Evolutionary conservation across 2,329 filamentous ascomycete genomes (phyloP).

Genomic region (Aspergillus fumigatiaffinis): DNA sequence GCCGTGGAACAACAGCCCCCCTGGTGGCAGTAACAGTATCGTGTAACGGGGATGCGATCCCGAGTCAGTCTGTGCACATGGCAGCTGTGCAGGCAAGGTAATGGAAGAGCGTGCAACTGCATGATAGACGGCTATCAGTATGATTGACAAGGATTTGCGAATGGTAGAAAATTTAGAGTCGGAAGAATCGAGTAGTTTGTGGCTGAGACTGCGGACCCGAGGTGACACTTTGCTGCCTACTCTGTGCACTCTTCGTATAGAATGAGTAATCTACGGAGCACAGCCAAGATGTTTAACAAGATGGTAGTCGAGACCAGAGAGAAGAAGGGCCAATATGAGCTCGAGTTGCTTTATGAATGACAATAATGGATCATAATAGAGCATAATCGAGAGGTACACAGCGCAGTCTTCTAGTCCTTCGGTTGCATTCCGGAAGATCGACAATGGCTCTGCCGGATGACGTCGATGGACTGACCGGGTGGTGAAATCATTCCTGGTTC

Average conservation of each 20-base stretch:
- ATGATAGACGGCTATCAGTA: background rate
- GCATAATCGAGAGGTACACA: too few species aligned
- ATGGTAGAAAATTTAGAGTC: background rate
- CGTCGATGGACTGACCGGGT: background rate
- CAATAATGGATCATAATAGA: background rate
- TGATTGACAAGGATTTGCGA: background rate
- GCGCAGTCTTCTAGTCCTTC: too few species aligned
- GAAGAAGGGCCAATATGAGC: background rate
- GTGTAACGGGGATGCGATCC: background rate
- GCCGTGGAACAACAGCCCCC: background rate
- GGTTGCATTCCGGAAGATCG: background rate
- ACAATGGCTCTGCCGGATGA: background rate
- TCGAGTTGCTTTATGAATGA: background rate
- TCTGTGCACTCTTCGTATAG: too few species aligned
- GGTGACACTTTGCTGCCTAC: background rate
- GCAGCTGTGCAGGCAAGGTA: background rate
- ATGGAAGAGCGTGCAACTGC: background rate
- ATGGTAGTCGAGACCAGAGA: background rate
- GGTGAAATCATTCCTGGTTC: conserved; percentile 4
- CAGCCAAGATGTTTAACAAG: background rate
- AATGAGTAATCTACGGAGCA: background rate
- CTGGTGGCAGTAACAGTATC: background rate
- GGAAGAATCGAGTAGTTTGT: background rate
- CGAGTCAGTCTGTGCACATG: background rate
- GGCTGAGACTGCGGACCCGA: background rate